Conservation (phyloP, 2,329 filamentous ascomycete genomes). For the Mycosphaerella arachidis region DNA sequence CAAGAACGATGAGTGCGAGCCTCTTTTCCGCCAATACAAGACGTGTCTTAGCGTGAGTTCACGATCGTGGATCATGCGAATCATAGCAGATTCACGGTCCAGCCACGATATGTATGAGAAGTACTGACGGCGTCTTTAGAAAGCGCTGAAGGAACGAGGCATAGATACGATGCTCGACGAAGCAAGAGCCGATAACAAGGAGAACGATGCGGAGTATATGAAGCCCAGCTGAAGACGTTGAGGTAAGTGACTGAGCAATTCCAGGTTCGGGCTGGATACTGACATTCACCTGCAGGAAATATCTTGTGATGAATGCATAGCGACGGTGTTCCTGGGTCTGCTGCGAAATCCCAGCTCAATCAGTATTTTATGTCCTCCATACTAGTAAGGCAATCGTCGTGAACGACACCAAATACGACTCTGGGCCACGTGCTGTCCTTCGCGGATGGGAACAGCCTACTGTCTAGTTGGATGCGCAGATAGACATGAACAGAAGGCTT, state of each 20-base stretch:
- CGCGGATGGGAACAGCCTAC: background rate
- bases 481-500: too few species aligned
- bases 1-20: slow-evolving; percentile 78
- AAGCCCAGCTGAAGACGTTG: slow-evolving; percentile 36
- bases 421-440: background rate
- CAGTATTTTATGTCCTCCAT: background rate
- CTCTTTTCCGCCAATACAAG: slow-evolving; percentile 83
- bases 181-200: slow-evolving; percentile 80
- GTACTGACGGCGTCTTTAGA: slow-evolving; percentile 47
- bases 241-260: background rate
- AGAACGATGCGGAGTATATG: slow-evolving; percentile 73
- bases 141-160: slow-evolving; percentile 78
- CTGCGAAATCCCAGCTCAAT: slow-evolving; percentile 1
- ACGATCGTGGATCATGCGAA: too few species aligned
- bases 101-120: background rate
- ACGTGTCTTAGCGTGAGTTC: slow-evolving; percentile 70
- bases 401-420: background rate
- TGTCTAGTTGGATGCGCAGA: too few species aligned
- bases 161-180: slow-evolving; percentile 93
- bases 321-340: slow-evolving; percentile 1
- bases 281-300: background rate
- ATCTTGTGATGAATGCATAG: slow-evolving; percentile 2
- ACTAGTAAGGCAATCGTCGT: background rate
- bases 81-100: background rate
- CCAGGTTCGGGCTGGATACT: too few species aligned